phyloP scores from a whole-genome alignment of 2,329 filamentous ascomycete genomes.

The Colletotrichum higginsianum region DNA sequence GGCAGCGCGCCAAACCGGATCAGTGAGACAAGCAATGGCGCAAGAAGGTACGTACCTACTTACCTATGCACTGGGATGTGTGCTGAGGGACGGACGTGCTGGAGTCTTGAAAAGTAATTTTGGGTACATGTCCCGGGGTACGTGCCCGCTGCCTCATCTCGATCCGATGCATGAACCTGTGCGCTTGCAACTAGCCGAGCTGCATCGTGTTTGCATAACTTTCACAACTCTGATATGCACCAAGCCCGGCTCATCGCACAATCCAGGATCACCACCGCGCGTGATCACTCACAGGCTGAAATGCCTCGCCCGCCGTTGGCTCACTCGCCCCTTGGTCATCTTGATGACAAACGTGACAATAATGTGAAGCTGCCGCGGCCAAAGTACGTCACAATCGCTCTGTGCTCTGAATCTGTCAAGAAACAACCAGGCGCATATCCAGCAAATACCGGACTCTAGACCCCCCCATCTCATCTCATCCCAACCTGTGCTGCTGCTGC shows the following conservation, averaged over 20 bases:
- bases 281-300: slow-evolving; percentile 24
- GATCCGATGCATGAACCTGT: neutral
- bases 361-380: neutral
- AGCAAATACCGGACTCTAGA: neutral
- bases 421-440: neutral
- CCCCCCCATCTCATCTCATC: neutral
- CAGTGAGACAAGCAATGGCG: neutral
- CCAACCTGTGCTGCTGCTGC: too few species aligned
- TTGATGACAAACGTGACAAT: slow-evolving; percentile 31
- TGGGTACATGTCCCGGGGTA: too few species aligned
- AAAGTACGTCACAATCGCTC: neutral
- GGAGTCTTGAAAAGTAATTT: too few species aligned
- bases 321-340: neutral
- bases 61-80: too few species aligned
- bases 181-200: slow-evolving; percentile 11
- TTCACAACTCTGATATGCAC: slow-evolving; percentile 31
- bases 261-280: slow-evolving; percentile 1
- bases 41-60: neutral
- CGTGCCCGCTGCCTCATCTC: too few species aligned
- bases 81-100: too few species aligned
- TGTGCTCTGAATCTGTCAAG: neutral
- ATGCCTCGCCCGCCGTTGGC: neutral
- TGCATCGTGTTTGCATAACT: neutral
- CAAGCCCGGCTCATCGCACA: slow-evolving; percentile 12
- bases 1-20: slow-evolving; percentile 4